Conservation (phyloP, 139 green algal species). For the Tetradesmus lagerheimii region DNA sequence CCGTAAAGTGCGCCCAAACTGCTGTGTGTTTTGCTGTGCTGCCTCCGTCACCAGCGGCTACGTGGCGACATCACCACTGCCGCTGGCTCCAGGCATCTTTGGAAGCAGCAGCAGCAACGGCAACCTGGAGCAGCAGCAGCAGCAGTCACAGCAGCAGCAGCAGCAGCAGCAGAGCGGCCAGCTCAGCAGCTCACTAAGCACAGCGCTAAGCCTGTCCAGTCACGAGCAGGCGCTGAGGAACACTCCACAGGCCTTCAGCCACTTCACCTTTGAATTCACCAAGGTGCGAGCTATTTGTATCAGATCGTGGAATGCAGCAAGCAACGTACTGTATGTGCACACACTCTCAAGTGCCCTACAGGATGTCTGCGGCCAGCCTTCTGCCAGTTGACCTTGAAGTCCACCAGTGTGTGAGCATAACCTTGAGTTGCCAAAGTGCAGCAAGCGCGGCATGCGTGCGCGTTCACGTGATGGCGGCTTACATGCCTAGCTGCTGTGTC, state of each 20-base stretch:
- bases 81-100: neutral
- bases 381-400: slow-evolving; percentile 62
- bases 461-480: too few relatives aligned
- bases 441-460: neutral
- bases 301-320: too few relatives aligned
- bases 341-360: too few relatives aligned
- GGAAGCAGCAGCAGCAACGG: neutral
- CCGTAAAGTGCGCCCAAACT: neutral
- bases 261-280: slow-evolving; percentile 64
- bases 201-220: neutral
- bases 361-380: slow-evolving; percentile 65
- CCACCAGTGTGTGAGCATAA: slow-evolving; percentile 45
- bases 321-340: too few relatives aligned
- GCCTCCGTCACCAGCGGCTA: neutral
- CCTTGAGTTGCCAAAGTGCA: too few relatives aligned
- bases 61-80: slow-evolving; percentile 11
- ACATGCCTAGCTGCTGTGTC: too few relatives aligned
- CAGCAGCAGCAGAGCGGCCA: neutral
- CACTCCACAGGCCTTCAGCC: slow-evolving; percentile 64
- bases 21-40: neutral
- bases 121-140: neutral
- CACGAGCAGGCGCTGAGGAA: slow-evolving; percentile 40
- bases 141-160: too few relatives aligned
- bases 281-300: slow-evolving; percentile 14
- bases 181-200: neutral